Evolutionary conservation across 73 alveolate species (phyloP).

Genomic region (Tetrahymena borealis): DNA sequence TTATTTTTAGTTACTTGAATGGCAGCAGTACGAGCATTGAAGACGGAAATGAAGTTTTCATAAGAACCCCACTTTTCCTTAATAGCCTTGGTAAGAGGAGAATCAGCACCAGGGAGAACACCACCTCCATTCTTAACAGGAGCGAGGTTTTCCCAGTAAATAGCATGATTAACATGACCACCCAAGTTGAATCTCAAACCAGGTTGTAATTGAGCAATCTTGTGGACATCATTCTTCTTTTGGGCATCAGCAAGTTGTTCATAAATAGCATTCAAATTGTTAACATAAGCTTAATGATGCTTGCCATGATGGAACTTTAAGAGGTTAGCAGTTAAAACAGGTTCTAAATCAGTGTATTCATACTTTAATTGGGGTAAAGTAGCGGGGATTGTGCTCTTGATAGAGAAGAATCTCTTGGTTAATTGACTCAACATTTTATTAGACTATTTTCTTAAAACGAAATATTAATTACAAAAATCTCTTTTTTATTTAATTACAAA

Average conservation of each 20-base stretch:
- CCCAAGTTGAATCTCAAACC: constrained; percentile 74
- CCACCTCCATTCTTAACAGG: constrained; percentile 81
- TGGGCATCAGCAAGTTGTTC: constrained; percentile 68
- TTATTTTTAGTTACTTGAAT: neutral
- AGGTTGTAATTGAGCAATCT: constrained; percentile 52
- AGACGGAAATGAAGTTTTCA: constrained; percentile 66
- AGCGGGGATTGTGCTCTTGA: neutral
- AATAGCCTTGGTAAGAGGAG: constrained; percentile 55
- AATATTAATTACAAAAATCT: neutral
- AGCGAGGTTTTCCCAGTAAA: constrained; percentile 85
- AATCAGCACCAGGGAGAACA: constrained; percentile 41
- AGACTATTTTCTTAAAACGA: neutral
- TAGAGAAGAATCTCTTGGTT: neutral
- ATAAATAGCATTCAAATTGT: constrained; percentile 59
- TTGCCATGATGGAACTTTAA: constrained; percentile 77
- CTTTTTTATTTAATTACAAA: neutral
- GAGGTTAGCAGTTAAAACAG: constrained; percentile 70
- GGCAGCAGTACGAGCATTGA: constrained; percentile 71
- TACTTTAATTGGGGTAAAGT: constrained; percentile 24
- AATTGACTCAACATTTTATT: neutral
- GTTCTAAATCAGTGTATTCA: constrained; percentile 54
- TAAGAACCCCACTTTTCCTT: constrained; percentile 67
- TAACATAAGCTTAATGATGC: constrained; percentile 79
- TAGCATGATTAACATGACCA: constrained; percentile 76
- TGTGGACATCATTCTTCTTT: constrained; percentile 53